A percentile compares a stretch with the other conserved stretches of the same genome.
Conservation (phyloP, 192 early-diverging fungal species). For the Backusella westeae region DNA sequence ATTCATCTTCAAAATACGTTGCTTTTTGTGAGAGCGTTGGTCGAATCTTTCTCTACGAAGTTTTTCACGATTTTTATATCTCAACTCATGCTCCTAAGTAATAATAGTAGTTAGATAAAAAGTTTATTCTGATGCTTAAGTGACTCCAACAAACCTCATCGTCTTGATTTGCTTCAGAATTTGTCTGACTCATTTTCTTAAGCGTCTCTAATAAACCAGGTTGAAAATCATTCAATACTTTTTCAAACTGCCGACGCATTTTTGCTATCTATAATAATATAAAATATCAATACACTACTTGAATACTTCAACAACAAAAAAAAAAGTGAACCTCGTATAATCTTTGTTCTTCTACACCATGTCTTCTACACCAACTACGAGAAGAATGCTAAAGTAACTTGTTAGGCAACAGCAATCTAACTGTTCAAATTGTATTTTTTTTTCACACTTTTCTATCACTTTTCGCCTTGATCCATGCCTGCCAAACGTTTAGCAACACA, state of each 20-base stretch:
- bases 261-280: conserved; percentile 50
- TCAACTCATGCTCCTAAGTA: background rate
- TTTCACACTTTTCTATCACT: conserved; percentile 38
- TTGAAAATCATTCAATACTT: conserved; percentile 50
- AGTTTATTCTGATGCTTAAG: background rate
- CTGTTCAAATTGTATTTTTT: background rate
- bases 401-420: background rate
- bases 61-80: background rate
- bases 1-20: conserved; percentile 17
- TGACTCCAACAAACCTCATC: background rate
- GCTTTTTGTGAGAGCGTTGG: conserved; percentile 18
- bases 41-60: conserved; percentile 20
- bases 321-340: conserved; percentile 52
- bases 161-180: background rate
- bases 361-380: conserved; percentile 53
- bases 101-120: background rate
- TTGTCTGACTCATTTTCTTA: background rate
- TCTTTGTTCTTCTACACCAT: conserved; percentile 70
- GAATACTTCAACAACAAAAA: background rate
- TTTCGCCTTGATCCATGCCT: conserved; percentile 58
- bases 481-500: conserved; percentile 61
- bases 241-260: conserved; percentile 62
- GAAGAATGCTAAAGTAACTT: conserved; percentile 45
- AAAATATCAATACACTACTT: background rate
- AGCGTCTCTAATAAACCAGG: conserved; percentile 23